Evolutionary conservation across 2,329 filamentous ascomycete genomes (phyloP), one percentile per base, ranked within the genome.

Genomic region (Chaetomium strumarium): DNA sequence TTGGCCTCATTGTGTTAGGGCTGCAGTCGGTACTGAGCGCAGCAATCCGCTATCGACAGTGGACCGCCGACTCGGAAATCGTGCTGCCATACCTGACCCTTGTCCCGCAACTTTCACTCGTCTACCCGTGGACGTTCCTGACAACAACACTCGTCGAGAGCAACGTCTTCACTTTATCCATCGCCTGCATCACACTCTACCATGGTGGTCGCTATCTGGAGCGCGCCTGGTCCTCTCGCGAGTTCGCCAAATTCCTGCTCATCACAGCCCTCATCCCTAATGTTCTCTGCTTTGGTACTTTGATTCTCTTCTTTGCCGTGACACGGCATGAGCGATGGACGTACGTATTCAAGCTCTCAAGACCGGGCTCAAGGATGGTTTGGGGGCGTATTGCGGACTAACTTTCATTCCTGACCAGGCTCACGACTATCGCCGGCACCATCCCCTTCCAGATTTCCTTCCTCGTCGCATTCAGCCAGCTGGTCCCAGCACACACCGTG

Each of bases 401-500:
- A 46, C 55, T 20, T 17, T 37, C 33, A 13, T 14, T 30, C 33
- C n/a, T 49, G 6, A 51, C 45, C 63, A 93, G 87, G 48, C 72
- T 88, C 43, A 90, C 87, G 42, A 85, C 88, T 58, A 88, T 97
- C 65, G 88, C 88, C 62, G 93, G 93, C 62, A 91, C 90, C 51
- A 85, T 96, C 58, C 84, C 91, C 14, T 77, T 96, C 53, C 92
- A 96, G 70, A 90, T 93, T 43, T 85, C 88, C 56, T 97, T 97
- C 74, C 86, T 99, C 56, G 89, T 97, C 63, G 89, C 92, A 50
- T 96, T 97, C 72, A 97, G 95, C 72, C 93, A 99, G 71, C 88
- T 99, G 46, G 87, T 97, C 34, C 93, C 93, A 19, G 91, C 96
- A 57, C 93, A 99, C 70, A 99, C 93, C 11, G 92, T 97, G 49